Evolutionary conservation across 306 rosid species (phyloP).

Genomic region (Pterocarpus macrocarpus): DNA sequence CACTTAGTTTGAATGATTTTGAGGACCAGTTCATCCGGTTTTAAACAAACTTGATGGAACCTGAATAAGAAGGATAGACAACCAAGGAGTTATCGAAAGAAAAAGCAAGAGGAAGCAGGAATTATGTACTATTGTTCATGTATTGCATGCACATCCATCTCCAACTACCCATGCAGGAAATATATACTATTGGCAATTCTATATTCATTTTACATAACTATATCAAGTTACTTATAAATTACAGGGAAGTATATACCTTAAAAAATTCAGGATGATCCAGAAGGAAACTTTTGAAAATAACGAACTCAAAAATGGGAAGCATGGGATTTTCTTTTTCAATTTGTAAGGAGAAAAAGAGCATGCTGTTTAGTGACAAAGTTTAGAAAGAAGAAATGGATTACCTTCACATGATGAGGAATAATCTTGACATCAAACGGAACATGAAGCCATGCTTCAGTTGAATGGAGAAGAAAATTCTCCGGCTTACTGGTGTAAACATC

Average conservation of each 20-base stretch:
- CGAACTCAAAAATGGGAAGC: constrained; percentile 23
- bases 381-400: constrained; percentile 42
- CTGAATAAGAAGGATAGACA: constrained; percentile 47
- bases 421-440: constrained; percentile 93
- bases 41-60: constrained; percentile 78
- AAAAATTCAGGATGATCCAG: constrained; percentile 18
- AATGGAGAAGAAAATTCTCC: constrained; percentile 84
- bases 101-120: constrained; percentile 26
- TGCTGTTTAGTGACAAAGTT: neutral
- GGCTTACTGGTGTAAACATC: constrained; percentile 99
- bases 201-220: neutral
- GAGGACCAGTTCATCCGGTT: constrained; percentile 46
- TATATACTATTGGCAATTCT: neutral
- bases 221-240: constrained; percentile 11
- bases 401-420: constrained; percentile 99
- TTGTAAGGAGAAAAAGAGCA: constrained; percentile 29
- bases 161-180: neutral
- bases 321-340: constrained; percentile 14
- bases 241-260: constrained; percentile 5
- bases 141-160: constrained; percentile 13
- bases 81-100: constrained; percentile 25
- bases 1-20: constrained; percentile 34
- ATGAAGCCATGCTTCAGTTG: constrained; percentile 95
- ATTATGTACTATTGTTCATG: constrained; percentile 20
- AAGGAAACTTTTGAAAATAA: constrained; percentile 21